Evolutionary conservation across 116 monocot species (phyloP), one percentile per base, ranked within the genome.

Genomic region (Cymodocea nodosa): DNA sequence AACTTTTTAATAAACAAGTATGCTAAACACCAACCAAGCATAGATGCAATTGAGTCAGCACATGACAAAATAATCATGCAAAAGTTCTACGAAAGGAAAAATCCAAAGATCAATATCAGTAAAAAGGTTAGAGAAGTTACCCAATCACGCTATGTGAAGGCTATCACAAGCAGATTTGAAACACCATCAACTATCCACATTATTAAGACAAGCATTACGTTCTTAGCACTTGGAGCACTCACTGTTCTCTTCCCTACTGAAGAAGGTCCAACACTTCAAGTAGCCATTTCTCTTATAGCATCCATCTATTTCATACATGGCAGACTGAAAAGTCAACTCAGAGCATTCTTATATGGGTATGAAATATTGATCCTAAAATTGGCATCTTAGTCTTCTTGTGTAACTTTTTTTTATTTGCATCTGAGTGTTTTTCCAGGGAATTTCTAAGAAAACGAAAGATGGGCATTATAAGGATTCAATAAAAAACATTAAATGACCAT

Each of bases 181-280:
- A 60, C 85, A 55, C 97, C 97, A 63, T 60, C 83, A 23, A 73
- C 35, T 7, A 80, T 76, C 40, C 23, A 82, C 71, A 77, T 91
- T 59, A 57, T 85, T 69, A 90, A 97, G 85, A 91, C 90, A 24
- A 52, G 79, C 12, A 60, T 71, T 48, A 63, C 81, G 18, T 97
- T 90, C 40, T n/a, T 82, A 15, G 64, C 72, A 19, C 91, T 97
- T 60, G 97, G 83, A 68, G 73, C 73, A 17, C 83, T 97, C 23
- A 97, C 87, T 39, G 82, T 85, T 67, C 64, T 83, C 23, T 97
- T 91, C 82, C 97, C 97, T 23, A 91, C 97, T 15, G 97, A 97
- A 80, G 97, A 97, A 76, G 97, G 97, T n/a, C 97, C 97, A 59
- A 97, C 97, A 61, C 80, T 91, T 59, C 97, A 97, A 88, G 97